Conservation (phyloP, 306 rosid species). For the Cucurbita maxima region DNA sequence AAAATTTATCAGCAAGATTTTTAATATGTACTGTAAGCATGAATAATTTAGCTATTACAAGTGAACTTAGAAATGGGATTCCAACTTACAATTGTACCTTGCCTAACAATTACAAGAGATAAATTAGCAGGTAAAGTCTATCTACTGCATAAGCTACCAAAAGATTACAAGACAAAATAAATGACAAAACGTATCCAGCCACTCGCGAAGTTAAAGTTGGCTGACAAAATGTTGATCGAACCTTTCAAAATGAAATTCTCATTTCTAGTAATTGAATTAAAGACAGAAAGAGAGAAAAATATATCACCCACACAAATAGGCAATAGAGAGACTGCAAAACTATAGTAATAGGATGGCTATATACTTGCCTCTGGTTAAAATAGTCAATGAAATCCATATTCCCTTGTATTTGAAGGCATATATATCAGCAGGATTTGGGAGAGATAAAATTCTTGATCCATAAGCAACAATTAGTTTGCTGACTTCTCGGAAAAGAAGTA, state of each 20-base stretch:
- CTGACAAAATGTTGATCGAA: background rate
- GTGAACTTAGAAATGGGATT: background rate
- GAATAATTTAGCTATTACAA: background rate
- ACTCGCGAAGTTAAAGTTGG: background rate
- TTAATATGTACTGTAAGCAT: background rate
- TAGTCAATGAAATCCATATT: constrained; percentile 81
- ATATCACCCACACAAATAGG: background rate
- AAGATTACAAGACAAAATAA: background rate
- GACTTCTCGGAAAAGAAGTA: constrained; percentile 97
- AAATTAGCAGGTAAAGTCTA: background rate
- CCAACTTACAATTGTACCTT: background rate
- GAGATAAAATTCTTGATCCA: constrained; percentile 83
- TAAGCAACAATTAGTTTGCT: constrained; percentile 87
- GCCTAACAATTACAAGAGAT: background rate
- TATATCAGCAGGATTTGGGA: constrained; percentile 78
- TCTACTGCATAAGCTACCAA: background rate
- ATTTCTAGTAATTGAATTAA: background rate
- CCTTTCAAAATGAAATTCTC: background rate
- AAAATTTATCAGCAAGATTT: background rate
- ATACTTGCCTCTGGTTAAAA: constrained; percentile 67
- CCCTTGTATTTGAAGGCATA: constrained; percentile 92
- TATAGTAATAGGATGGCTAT: constrained; percentile 6
- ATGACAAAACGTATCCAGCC: background rate
- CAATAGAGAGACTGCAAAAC: background rate
- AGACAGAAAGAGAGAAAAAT: background rate